Percentiles rank a stretch among this genome's conserved stretches.
phyloP scores from a whole-genome alignment of 495 filamentous ascomycete species.

The Penicillium macrosclerotiorum region DNA sequence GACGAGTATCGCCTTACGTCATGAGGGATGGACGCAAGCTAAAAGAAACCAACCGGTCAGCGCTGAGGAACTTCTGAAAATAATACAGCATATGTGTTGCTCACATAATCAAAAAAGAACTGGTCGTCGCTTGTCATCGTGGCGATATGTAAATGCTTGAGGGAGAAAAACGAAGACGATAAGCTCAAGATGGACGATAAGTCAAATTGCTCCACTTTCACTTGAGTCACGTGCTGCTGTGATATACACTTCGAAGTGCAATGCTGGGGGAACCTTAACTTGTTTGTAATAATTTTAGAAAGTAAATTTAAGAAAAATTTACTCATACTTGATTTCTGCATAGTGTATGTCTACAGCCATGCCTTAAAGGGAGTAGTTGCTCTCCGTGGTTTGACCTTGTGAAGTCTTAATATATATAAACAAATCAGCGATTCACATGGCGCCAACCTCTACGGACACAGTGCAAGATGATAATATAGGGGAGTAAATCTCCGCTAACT shows the following conservation, averaged over 20 bases:
- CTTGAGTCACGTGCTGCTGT: slow-evolving; percentile 3
- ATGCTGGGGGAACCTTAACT: too few species aligned
- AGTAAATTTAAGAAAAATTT: too few species aligned
- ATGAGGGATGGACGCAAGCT: slow-evolving; percentile 72
- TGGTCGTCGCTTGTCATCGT: slow-evolving; percentile 53
- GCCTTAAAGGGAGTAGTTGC: too few species aligned
- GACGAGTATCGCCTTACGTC: slow-evolving; percentile 64
- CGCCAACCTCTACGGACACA: too few species aligned
- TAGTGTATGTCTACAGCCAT: too few species aligned
- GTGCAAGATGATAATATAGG: too few species aligned
- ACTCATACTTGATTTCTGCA: too few species aligned
- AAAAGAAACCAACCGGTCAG: slow-evolving; percentile 10
- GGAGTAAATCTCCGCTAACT: too few species aligned
- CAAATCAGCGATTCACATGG: too few species aligned
- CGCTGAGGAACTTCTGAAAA: neutral
- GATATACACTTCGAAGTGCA: neutral
- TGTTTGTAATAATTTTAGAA: too few species aligned
- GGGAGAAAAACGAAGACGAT: slow-evolving; percentile 13
- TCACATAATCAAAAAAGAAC: slow-evolving; percentile 51
- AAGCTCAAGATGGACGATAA: slow-evolving; percentile 20
- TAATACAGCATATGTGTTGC: slow-evolving; percentile 5
- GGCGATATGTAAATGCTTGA: slow-evolving; percentile 15
- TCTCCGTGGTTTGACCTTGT: too few species aligned
- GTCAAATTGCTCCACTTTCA: slow-evolving; percentile 2
- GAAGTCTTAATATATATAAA: too few species aligned